Evolutionary conservation across 345 rosid species (phyloP), one percentile per base, ranked within the genome.

Genomic region (Lepidium africanum): DNA sequence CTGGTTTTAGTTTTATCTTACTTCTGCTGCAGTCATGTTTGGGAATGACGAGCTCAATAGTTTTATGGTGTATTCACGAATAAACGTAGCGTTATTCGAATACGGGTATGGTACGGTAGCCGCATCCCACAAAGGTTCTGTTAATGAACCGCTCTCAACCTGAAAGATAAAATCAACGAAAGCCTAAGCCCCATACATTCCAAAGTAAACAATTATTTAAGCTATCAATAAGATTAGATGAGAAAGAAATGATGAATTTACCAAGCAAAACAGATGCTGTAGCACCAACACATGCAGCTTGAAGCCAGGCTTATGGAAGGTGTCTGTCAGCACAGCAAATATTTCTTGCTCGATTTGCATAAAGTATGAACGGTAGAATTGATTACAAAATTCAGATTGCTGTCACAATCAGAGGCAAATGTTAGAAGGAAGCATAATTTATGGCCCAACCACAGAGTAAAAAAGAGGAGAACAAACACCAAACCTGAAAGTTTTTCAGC

Each of bases 241-340:
- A 25, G 58, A 67, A 43, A 37, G 23, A 37, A 51, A 77, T 39
- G 59, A 25, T 41, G 32, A 6, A 27, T 45, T 69, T 84, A 94
- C 99, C 89, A 89, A 67, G 80, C 93, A 91, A 79, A 91, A 85
- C 50, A 91, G 79, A 73, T 87, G 96, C 59, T 91, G 96, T 37
- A 94, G 84, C 69, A 94, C 96, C 47, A 82, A 74, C 65, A 94
- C 96, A 63, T 94, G 99, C 79, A 94, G 76, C 90, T 94, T 94
- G 85, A 94, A 94, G 55, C 99, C 99, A 71, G 99, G 99, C 78
- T 94, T 94, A 70, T 94, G 99, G 69, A 94, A 94, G 6, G 99
- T 94, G 73, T 94, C 97, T 0, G 99, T 89, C 79, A 94, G 79
- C 56, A 94, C 99, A 1, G 93, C 96, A 82, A 94, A 94, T 69